Base-by-base conservation (phyloP, 2,329 filamentous ascomycete species). In the Nemania abortiva region DNA sequence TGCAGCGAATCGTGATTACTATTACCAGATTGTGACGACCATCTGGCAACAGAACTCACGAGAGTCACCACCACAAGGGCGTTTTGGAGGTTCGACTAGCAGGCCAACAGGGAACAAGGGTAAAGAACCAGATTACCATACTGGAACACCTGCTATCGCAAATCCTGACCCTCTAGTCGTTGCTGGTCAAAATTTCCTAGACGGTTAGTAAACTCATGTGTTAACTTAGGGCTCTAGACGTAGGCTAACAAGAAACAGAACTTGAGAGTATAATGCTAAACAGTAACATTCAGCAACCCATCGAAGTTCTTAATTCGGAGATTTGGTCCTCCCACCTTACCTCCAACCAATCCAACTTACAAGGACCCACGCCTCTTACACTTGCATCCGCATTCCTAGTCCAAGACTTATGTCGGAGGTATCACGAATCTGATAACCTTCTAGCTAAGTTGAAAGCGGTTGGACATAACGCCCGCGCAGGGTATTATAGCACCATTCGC, bases 141-240 rank as follows among this genome's bases (percentile, higher is more conserved):
- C 58, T 11, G 58, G 60, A 5, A 49, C 71, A 6, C 52, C 61
- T 42, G 50, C 59, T 5, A 42, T 65, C 27, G 27, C 66, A n/a
- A 65, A 62, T 24, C 61, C 60, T 10, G 84, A 87, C 66, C 76
- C 79, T 11, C 74, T 88, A 7, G 72, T 82, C 0, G 75, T 76
- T 45, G 79, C 82, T 50, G 83, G 83, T 9, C 81, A 82, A 58
- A 81, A 84, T 64, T 88, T 87, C 66, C 77, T 89, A 22, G 86
- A 88, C 74, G 84, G 85, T 87, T 78, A 74, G 81, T 73, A 54
- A 57, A 7, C 58, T 34, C 22, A 6, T 49, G n/a, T 49, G 20
- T 11, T 24, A 9, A 34, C 29, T 5, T 5, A 15, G 34, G 18
- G 2, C 49, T 56, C 6, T n/a, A n/a, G 45, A 15, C 22, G 13